Percentiles rank a stretch among this genome's conserved stretches.
Conservation (phyloP, 2,329 filamentous ascomycete genomes). For the Colletotrichum godetiae region DNA sequence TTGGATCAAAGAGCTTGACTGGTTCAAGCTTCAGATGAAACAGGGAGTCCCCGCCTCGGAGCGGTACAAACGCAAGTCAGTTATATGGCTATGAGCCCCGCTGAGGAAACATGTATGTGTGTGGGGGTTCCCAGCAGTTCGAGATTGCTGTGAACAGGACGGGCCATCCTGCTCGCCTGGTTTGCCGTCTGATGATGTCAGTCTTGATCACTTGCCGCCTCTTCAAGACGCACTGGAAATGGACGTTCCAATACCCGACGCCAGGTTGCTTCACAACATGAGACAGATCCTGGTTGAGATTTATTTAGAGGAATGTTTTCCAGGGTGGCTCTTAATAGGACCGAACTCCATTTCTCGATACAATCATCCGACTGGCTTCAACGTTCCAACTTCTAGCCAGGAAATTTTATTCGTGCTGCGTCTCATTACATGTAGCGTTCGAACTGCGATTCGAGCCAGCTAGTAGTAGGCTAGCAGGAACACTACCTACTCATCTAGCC, state of each 20-base stretch:
- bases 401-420: too few species aligned
- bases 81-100: background rate
- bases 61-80: background rate
- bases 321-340: background rate
- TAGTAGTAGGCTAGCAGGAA: too few species aligned
- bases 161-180: constrained; percentile 10
- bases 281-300: background rate
- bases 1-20: background rate
- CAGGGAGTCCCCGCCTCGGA: background rate
- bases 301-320: background rate
- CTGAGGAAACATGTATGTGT: background rate
- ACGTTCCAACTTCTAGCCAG: too few species aligned
- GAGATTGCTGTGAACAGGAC: background rate
- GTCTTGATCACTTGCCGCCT: background rate
- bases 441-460: too few species aligned
- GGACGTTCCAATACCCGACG: background rate
- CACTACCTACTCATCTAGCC: too few species aligned
- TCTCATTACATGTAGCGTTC: too few species aligned
- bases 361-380: too few species aligned
- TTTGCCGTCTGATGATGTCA: background rate
- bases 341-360: background rate
- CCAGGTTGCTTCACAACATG: background rate
- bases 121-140: background rate
- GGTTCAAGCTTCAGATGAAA: constrained; percentile 31
- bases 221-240: background rate